Base-by-base conservation (phyloP, 805 yeast species). In the Myxozyma monticola region DNA sequence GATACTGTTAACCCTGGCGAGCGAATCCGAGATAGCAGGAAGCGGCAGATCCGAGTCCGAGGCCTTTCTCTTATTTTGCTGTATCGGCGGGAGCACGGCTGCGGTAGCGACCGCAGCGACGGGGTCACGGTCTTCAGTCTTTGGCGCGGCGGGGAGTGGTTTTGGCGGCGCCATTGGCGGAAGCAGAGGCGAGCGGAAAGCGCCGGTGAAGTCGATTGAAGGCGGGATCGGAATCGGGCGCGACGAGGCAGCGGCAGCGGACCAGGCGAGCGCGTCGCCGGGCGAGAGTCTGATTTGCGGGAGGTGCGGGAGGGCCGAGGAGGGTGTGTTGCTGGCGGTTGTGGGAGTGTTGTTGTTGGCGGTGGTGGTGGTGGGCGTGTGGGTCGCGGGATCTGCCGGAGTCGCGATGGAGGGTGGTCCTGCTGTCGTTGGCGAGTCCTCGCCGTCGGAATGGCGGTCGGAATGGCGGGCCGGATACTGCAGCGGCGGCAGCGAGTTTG, bases 151-250 rank as follows among this genome's bases (percentile, higher is more conserved):
- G n/a, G n/a, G n/a, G n/a, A n/a, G n/a, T n/a, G n/a, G n/a, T n/a
- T n/a, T n/a, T n/a, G n/a, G n/a, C n/a, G n/a, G n/a, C n/a, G n/a
- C n/a, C n/a, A n/a, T n/a, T n/a, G n/a, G n/a, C 39, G 38, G 25
- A 28, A 50, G 35, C 28, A 54, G 10, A 24, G 41, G 21, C 24
- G 56, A 41, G 18, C 61, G 49, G 51, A 68, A 72, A 51, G 71
- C 65, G 14, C 71, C 64, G 0, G 76, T 72, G 56, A 72, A 72
- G 49, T 72, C 76, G 40, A 72, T 67, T 8, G 59, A 28, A 3
- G 59, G 54, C 12, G 57, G 56, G 2, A 42, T 39, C 18, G 49
- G 17, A 6, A 26, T 18, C 6, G 8, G 38, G 18, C 24, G 20
- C 7, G 48, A 34, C 12, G 37, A 28, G n/a, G 14, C 37, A 9